Conservation (phyloP, 1,284 basidiomycete genomes). For the Naganishia sp. region DNA sequence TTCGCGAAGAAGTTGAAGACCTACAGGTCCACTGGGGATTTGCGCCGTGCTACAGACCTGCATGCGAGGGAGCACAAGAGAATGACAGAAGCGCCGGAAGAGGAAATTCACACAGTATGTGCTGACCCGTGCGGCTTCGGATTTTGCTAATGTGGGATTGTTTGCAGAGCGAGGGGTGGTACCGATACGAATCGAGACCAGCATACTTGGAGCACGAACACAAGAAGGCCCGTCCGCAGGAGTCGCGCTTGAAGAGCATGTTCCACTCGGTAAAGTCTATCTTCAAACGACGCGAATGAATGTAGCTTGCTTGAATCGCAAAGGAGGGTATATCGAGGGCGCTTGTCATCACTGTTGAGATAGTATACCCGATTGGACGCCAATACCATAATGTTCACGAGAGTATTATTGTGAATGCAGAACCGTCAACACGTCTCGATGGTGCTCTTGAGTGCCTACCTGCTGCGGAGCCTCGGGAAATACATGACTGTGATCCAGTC, state of each 20-base stretch:
- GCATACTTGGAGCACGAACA: neutral
- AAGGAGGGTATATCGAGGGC: too few species aligned
- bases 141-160: neutral
- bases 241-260: constrained; percentile 28
- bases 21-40: constrained; percentile 32
- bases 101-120: constrained; percentile 19
- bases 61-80: constrained; percentile 15
- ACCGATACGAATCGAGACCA: constrained; percentile 4
- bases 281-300: constrained; percentile 20
- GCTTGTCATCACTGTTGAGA: too few species aligned
- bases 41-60: constrained; percentile 11
- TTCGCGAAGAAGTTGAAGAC: constrained; percentile 31
- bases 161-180: constrained; percentile 9
- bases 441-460: too few species aligned
- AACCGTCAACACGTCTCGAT: too few species aligned
- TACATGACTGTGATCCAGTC: neutral
- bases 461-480: too few species aligned
- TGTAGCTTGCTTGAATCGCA: too few species aligned
- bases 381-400: too few species aligned
- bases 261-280: constrained; percentile 28
- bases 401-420: too few species aligned
- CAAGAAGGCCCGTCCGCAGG: neutral
- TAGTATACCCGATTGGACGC: too few species aligned
- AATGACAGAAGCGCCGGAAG: constrained; percentile 4
- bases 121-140: neutral